phyloP scores from a whole-genome alignment of 768 basidiomycete species.

The Phanerochaete carnosa region DNA sequence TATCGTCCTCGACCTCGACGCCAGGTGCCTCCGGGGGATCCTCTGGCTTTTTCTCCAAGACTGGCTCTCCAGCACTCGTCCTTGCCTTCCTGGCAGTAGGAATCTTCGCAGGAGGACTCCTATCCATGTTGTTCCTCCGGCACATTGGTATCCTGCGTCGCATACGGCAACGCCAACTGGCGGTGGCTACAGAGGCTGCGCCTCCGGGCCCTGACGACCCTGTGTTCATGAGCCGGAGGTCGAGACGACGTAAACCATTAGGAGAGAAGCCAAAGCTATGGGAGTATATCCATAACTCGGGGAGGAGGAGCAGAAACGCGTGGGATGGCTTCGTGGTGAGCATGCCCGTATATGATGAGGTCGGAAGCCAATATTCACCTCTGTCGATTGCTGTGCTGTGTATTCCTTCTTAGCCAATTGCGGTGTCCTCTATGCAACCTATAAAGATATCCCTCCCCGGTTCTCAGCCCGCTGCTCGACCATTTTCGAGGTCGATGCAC shows the following conservation, averaged over 20 bases:
- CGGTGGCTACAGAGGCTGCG: not conserved
- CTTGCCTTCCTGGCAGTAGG: constrained; percentile 59
- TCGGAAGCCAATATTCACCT: not conserved
- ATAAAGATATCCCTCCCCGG: not conserved
- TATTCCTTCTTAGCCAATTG: not conserved
- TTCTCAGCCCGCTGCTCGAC: not conserved
- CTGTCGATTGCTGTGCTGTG: not conserved
- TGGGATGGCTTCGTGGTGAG: constrained; percentile 1
- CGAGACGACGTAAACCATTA: not conserved
- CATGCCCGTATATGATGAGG: not conserved
- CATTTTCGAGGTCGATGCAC: not conserved
- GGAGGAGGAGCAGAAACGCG: not conserved
- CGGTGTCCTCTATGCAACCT: not conserved
- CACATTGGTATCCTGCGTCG: constrained; percentile 10
- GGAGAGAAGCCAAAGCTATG: constrained; percentile 11
- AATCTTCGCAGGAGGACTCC: constrained; percentile 46
- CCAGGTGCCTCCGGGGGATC: not conserved
- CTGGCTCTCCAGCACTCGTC: constrained; percentile 47
- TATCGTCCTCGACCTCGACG: not conserved
- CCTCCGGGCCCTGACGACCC: not conserved
- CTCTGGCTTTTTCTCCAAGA: constrained; percentile 12
- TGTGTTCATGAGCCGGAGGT: not conserved
- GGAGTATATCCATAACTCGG: not conserved
- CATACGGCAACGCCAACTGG: not conserved
- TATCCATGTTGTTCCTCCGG: constrained; percentile 39